Conservation (phyloP, 202 grass and related monocot genomes). For the Zizania palustris region DNA sequence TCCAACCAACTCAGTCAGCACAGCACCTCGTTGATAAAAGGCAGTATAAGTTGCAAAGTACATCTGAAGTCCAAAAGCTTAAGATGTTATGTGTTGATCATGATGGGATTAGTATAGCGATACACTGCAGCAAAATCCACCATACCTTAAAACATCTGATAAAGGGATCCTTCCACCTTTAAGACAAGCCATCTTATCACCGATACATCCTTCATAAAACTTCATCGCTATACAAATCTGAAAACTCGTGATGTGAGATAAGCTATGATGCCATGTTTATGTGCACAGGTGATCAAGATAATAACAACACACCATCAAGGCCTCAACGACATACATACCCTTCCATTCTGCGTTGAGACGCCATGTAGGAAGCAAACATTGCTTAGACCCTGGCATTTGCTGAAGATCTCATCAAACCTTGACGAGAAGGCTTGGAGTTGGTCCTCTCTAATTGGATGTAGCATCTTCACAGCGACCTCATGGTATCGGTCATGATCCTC, state of each 20-base stretch:
- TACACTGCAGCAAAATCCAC: background rate
- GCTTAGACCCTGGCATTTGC: slow-evolving; percentile 68
- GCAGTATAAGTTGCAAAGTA: no score
- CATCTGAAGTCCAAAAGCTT: no score
- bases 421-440: slow-evolving; percentile 71
- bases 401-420: slow-evolving; percentile 83
- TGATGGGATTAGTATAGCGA: no score
- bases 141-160: slow-evolving; percentile 84
- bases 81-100: no score
- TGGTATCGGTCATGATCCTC: slow-evolving; percentile 73
- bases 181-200: slow-evolving; percentile 84
- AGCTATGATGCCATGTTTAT: background rate
- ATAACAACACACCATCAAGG: background rate
- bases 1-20: background rate
- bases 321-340: slow-evolving; percentile 66
- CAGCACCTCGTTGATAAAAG: no score
- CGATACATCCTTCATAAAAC: slow-evolving; percentile 93
- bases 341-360: slow-evolving; percentile 82
- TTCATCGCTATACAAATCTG: slow-evolving; percentile 96
- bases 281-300: background rate
- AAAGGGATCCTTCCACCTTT: slow-evolving; percentile 87
- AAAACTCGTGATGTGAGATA: slow-evolving; percentile 41
- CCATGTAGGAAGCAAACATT: slow-evolving; percentile 82
- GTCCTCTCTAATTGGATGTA: slow-evolving; percentile 88
- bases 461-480: slow-evolving; percentile 94